Percentiles rank a stretch among this genome's conserved stretches.
Evolutionary conservation across 352 stramenopile species (phyloP).

Genomic region (Globisporangium cederbergense): DNA sequence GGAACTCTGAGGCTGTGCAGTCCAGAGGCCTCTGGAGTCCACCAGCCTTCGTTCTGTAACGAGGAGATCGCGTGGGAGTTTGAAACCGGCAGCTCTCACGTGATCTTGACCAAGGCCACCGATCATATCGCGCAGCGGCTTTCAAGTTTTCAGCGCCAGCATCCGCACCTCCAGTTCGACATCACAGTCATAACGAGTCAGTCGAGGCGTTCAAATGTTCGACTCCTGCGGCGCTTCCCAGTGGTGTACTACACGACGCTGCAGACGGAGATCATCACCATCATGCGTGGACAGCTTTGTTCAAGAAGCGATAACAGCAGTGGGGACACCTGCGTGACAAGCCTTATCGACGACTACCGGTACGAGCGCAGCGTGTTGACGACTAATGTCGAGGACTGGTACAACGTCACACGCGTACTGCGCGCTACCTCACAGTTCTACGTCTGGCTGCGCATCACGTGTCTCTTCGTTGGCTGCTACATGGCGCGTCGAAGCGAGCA

Average conservation of each 20-base stretch:
- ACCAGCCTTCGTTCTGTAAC: conserved; percentile 2
- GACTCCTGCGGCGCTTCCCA: not conserved
- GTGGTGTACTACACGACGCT: not conserved
- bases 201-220: not conserved
- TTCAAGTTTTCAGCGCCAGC: conserved; percentile 19
- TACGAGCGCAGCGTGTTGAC: conserved; percentile 32
- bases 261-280: not conserved
- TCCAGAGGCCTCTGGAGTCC: conserved; percentile 12
- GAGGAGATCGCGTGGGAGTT: conserved; percentile 22
- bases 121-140: conserved; percentile 27
- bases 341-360: conserved; percentile 18
- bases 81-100: not conserved
- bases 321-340: not conserved
- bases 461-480: conserved; percentile 13
- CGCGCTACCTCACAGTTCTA: conserved; percentile 32
- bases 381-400: conserved; percentile 38
- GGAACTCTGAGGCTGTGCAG: not conserved
- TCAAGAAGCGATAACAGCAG: not conserved
- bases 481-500: not conserved
- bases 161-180: conserved; percentile 28
- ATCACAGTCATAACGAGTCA: conserved; percentile 21
- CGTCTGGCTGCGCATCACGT: conserved; percentile 16
- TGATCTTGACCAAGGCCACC: conserved; percentile 13
- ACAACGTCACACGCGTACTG: conserved; percentile 19
- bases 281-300: conserved; percentile 2